These are phyloP conservation scores for Phoenix roebelenii DNA, from an alignment of 176 grass and related monocot genomes.

Conservation along the genomic window DNA sequence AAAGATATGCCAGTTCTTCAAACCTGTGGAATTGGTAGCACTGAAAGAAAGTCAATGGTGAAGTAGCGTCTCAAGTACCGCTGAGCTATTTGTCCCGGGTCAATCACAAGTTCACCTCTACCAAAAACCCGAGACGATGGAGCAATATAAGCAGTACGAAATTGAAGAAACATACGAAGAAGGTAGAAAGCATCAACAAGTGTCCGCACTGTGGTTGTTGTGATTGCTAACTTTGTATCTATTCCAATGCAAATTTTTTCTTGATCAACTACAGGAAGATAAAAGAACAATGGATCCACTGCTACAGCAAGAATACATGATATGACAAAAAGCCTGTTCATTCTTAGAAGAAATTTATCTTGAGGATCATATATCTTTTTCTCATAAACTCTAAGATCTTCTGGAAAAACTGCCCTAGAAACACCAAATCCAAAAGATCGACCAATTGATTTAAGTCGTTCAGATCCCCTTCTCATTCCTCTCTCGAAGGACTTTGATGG, in stretches of 20 bases:
- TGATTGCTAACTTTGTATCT: slow-evolving; percentile 49
- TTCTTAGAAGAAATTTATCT: slow-evolving; percentile 49
- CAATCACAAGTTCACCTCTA: slow-evolving; percentile 74
- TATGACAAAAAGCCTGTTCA: slow-evolving; percentile 68
- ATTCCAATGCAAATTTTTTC: slow-evolving; percentile 46
- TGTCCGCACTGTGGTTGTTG: slow-evolving; percentile 56
- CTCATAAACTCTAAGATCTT: slow-evolving; percentile 58
- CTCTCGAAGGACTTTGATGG: slow-evolving; percentile 28
- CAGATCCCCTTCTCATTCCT: slow-evolving; percentile 35
- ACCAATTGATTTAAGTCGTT: slow-evolving; percentile 31
- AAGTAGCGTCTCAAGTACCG: slow-evolving; percentile 71
- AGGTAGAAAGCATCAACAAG: slow-evolving; percentile 79
- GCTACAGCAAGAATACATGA: slow-evolving; percentile 76
- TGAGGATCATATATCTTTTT: slow-evolving; percentile 71
- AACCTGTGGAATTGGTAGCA: slow-evolving; percentile 89
- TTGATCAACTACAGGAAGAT: slow-evolving; percentile 46
- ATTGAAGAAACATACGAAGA: slow-evolving; percentile 53
- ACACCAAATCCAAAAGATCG: slow-evolving; percentile 33
- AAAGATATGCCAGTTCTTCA: neutral
- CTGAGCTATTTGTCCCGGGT: slow-evolving; percentile 53
- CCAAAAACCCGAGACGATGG: slow-evolving; percentile 73
- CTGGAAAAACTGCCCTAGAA: slow-evolving; percentile 49
- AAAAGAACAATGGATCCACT: slow-evolving; percentile 78
- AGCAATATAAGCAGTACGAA: slow-evolving; percentile 73
- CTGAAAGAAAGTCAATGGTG: slow-evolving; percentile 53